phyloP scores from a whole-genome alignment of 768 basidiomycete genomes.

The Leccinum arenicola region DNA sequence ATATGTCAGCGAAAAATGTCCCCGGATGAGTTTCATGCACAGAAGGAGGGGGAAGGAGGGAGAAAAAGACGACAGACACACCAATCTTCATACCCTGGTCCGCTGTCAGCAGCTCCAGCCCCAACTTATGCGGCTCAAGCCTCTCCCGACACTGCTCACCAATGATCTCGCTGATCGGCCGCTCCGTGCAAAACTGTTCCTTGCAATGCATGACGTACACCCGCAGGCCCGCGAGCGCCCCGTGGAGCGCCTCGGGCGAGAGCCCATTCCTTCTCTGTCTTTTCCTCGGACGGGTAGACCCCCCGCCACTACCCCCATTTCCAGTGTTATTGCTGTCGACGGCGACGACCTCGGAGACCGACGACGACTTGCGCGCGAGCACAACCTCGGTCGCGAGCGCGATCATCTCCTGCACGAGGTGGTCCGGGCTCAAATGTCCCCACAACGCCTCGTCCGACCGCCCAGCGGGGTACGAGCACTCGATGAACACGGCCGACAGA shows the following conservation, averaged over 20 bases:
- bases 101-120: slow-evolving; percentile 65
- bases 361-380: slow-evolving; percentile 32
- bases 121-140: slow-evolving; percentile 60
- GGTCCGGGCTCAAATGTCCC: slow-evolving; percentile 84
- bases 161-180: slow-evolving; percentile 64
- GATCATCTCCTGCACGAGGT: slow-evolving; percentile 72
- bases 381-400: slow-evolving; percentile 68
- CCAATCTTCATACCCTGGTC: slow-evolving; percentile 82
- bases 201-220: slow-evolving; percentile 91
- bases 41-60: neutral
- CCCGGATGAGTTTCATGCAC: neutral
- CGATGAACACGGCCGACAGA: slow-evolving; percentile 85
- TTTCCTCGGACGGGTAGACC: slow-evolving; percentile 29
- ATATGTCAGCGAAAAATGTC: neutral
- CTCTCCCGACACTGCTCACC: slow-evolving; percentile 66
- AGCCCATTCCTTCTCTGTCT: slow-evolving; percentile 38
- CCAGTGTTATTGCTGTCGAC: neutral
- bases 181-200: slow-evolving; percentile 54
- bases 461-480: slow-evolving; percentile 85
- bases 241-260: slow-evolving; percentile 43
- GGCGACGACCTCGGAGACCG: neutral
- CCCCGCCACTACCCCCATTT: neutral
- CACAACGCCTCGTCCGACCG: slow-evolving; percentile 66
- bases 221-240: slow-evolving; percentile 54
- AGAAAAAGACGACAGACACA: slow-evolving; percentile 34